Percentiles rank a stretch among this genome's conserved stretches.
phyloP scores from a whole-genome alignment of 2,329 filamentous ascomycete species.

The Ceratocystis cacaofunesta region DNA sequence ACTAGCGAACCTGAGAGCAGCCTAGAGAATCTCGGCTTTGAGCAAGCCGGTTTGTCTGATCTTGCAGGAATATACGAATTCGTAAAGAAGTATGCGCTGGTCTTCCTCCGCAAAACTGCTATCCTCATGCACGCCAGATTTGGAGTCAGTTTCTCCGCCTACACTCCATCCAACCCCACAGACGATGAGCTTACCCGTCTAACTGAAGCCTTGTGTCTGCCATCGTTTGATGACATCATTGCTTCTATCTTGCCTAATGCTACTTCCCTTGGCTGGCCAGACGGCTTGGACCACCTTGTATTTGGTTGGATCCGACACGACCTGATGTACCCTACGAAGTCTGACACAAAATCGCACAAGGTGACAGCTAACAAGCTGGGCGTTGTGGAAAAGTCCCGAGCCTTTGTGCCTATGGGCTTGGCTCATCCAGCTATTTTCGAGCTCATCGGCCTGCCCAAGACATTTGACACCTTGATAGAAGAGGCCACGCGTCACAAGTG shows the following conservation, averaged over 20 bases:
- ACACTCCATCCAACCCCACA: slow-evolving; percentile 46
- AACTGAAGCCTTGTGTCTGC: slow-evolving; percentile 58
- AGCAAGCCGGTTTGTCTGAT: slow-evolving; percentile 39
- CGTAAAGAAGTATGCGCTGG: slow-evolving; percentile 70
- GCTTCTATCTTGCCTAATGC: slow-evolving; percentile 36
- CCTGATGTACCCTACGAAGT: slow-evolving; percentile 25
- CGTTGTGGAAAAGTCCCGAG: neutral
- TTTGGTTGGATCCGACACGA: slow-evolving; percentile 62
- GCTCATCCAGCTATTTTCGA: slow-evolving; percentile 89
- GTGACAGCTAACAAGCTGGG: neutral
- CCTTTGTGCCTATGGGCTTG: slow-evolving; percentile 30
- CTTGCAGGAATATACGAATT: slow-evolving; percentile 42
- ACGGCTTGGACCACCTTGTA: slow-evolving; percentile 28
- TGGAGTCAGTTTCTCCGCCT: slow-evolving; percentile 71
- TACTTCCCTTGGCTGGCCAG: slow-evolving; percentile 21
- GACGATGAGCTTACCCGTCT: slow-evolving; percentile 71
- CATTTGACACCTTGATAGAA: slow-evolving; percentile 84
- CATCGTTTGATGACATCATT: slow-evolving; percentile 66
- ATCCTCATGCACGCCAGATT: slow-evolving; percentile 78
- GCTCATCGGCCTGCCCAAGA: slow-evolving; percentile 77
- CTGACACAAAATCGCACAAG: neutral
- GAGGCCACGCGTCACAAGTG: slow-evolving; percentile 74
- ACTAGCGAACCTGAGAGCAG: neutral
- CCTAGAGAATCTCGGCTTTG: slow-evolving; percentile 32
- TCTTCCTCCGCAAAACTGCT: slow-evolving; percentile 72